Base-by-base conservation (phyloP, 2,329 filamentous ascomycete species). In the Penicillium psychrosexuale region DNA sequence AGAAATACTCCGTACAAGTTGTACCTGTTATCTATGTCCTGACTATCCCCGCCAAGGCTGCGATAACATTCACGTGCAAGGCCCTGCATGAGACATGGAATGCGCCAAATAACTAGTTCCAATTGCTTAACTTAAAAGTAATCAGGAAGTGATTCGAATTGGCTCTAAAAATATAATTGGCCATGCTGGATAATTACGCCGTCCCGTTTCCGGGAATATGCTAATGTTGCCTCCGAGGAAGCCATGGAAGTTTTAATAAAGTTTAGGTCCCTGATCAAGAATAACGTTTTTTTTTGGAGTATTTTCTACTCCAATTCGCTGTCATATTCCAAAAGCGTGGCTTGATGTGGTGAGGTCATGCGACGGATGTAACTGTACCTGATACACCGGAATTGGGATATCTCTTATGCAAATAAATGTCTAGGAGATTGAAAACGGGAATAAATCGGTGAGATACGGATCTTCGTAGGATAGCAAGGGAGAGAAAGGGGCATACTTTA, bases 121-220 rank as follows among this genome's bases (percentile, higher is more conserved):
- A 24, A 28, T 11, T 47, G n/a, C 47, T 45, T 39, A 38, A 33
- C 43, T 60, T 51, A 49, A 56, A 49, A 45, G 38, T 34, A 19
- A 22, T 17, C 51, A 39, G 43, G 9, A 33, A 24, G 27, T 58
- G 49, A 56, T 58, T 58, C 28, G 11, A 58, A 40, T 27, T 47
- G 24, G n/a, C 30, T 50, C 24, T 50, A 17, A 53, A 12, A 49
- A 34, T 30, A 13, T 15, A 17, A 7, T 33, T 11, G 22, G 17
- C 12, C 27, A 33, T 36, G 6, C 22, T 47, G 15, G 31, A 24
- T n/a, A 19, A 24, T 15, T 19, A 7, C 22, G 39, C 13, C n/a
- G 39, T n/a, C 24, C 28, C 15, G 3, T 31, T 37, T 22, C 15
- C 3, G 19, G 3, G 11, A 36, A 8, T n/a, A 17, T 15, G 6